Conservation (phyloP, 108 stramenopile genomes). For the Discostella stelligeroides region DNA sequence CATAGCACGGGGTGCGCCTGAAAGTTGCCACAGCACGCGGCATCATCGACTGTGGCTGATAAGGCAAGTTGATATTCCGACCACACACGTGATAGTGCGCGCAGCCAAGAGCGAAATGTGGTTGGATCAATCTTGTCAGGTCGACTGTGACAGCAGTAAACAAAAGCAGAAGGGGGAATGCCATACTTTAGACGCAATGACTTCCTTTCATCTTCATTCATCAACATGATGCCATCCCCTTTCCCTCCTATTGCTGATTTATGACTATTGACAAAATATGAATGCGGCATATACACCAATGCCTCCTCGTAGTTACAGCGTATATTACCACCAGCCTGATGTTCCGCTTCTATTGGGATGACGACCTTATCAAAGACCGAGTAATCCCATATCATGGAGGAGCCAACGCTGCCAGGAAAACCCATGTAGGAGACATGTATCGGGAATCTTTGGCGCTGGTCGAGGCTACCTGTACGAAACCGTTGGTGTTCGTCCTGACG, state of each 20-base stretch:
- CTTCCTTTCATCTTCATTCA: constrained; percentile 40
- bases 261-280: constrained; percentile 89
- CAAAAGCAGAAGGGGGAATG: constrained; percentile 67
- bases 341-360: constrained; percentile 42
- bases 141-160: constrained; percentile 87
- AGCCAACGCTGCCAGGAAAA: constrained; percentile 80
- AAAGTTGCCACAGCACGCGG: not conserved
- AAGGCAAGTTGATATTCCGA: constrained; percentile 1
- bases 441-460: constrained; percentile 34
- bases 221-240: constrained; percentile 45
- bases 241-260: constrained; percentile 50
- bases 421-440: constrained; percentile 78
- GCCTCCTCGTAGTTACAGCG: constrained; percentile 71
- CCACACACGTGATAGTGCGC: constrained; percentile 58
- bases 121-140: constrained; percentile 88
- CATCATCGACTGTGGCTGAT: too few species aligned
- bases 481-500: constrained; percentile 36
- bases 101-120: constrained; percentile 77
- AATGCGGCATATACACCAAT: constrained; percentile 82
- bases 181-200: constrained; percentile 65
- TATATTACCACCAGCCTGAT: constrained; percentile 13
- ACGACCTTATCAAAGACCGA: constrained; percentile 70
- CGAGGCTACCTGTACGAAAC: constrained; percentile 43
- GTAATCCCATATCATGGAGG: constrained; percentile 71
- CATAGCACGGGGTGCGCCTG: constrained; percentile 61